phyloP scores from a whole-genome alignment of 2,329 filamentous ascomycete species.

The Fusarium setosum region DNA sequence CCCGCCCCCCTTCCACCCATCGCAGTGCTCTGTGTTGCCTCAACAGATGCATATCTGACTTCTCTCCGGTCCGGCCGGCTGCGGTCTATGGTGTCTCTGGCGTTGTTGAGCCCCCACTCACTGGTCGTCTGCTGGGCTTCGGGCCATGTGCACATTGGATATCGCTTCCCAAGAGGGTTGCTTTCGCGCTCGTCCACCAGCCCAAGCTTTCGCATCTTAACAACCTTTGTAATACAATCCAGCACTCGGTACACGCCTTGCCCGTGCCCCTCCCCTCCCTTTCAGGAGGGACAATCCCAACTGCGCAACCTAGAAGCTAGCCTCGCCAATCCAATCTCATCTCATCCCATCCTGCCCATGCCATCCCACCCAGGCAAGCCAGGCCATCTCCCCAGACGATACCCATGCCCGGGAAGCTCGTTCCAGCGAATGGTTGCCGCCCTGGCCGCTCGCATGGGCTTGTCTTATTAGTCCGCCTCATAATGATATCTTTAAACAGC shows the following conservation, averaged over 20 bases:
- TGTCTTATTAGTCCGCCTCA: slow-evolving; percentile 20
- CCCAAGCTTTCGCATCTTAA: slow-evolving; percentile 16
- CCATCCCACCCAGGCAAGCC: slow-evolving; percentile 28
- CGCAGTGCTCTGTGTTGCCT: not conserved
- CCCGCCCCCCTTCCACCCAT: slow-evolving; percentile 6
- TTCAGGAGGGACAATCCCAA: slow-evolving; percentile 14
- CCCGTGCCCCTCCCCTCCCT: not conserved
- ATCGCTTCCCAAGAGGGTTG: slow-evolving; percentile 1
- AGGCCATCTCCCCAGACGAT: slow-evolving; percentile 19
- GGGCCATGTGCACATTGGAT: not conserved
- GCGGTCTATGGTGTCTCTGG: slow-evolving; percentile 2
- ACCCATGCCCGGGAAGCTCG: slow-evolving; percentile 12
- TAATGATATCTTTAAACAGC: slow-evolving; percentile 23
- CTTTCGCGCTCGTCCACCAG: not conserved
- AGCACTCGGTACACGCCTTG: slow-evolving; percentile 4
- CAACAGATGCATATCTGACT: not conserved
- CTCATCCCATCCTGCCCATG: slow-evolving; percentile 33
- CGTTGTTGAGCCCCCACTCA: slow-evolving; percentile 30
- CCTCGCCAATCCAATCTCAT: slow-evolving; percentile 41
- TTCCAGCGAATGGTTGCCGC: slow-evolving; percentile 39
- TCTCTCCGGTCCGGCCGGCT: slow-evolving; percentile 36
- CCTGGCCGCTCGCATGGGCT: slow-evolving; percentile 33
- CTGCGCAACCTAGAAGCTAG: slow-evolving; percentile 10
- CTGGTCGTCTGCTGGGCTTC: slow-evolving; percentile 4
- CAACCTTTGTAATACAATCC: slow-evolving; percentile 23